phyloP scores from a whole-genome alignment of 768 basidiomycete genomes.

The Phaeotremella skinneri region DNA sequence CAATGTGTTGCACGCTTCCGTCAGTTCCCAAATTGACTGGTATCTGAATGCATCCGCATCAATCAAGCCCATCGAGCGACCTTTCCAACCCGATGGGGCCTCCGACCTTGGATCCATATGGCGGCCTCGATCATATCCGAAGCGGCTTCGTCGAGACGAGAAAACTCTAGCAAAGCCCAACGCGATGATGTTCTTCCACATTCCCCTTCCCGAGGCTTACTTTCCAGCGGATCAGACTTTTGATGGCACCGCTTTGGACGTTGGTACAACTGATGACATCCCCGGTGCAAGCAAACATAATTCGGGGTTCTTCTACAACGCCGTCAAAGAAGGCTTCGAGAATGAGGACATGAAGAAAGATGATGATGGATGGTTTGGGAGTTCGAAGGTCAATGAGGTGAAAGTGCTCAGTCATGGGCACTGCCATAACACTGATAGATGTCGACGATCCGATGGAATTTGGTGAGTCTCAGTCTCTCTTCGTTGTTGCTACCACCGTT shows the following conservation, averaged over 20 bases:
- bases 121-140: conserved; percentile 37
- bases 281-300: conserved; percentile 53
- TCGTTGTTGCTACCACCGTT: conserved; percentile 60
- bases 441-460: conserved; percentile 75
- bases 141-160: conserved; percentile 53
- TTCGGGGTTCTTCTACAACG: conserved; percentile 81
- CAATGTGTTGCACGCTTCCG: conserved; percentile 2
- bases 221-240: conserved; percentile 63
- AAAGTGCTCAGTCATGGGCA: conserved; percentile 91
- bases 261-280: conserved; percentile 65
- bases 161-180: conserved; percentile 80
- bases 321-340: conserved; percentile 68
- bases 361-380: conserved; percentile 18
- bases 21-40: conserved; percentile 80
- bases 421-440: conserved; percentile 85
- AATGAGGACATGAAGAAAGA: conserved; percentile 57
- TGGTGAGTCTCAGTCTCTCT: conserved; percentile 92
- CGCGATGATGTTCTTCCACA: conserved; percentile 96
- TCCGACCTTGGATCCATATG: conserved; percentile 69
- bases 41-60: conserved; percentile 74
- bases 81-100: conserved; percentile 73
- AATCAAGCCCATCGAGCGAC: conserved; percentile 73
- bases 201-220: conserved; percentile 82
- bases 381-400: conserved; percentile 63
- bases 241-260: conserved; percentile 65